Conservation (phyloP, 495 filamentous ascomycete genomes). For the Penicillium parvum region DNA sequence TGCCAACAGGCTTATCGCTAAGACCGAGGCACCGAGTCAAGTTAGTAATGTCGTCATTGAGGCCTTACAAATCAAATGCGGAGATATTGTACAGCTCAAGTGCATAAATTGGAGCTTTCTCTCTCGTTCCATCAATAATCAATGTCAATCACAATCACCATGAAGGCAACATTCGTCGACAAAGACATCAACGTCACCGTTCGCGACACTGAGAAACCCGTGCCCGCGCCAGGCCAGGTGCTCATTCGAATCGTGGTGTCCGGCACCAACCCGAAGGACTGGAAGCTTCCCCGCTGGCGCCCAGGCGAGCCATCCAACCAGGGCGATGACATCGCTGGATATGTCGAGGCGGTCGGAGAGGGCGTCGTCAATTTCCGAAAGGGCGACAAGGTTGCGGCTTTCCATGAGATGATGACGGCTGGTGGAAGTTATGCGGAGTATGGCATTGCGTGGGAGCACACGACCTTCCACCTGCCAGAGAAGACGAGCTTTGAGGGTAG, state of each 20-base stretch:
- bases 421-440: conserved; percentile 68
- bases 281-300: conserved; percentile 49
- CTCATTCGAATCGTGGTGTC: conserved; percentile 66
- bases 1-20: too few relatives aligned
- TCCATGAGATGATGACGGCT: conserved; percentile 56
- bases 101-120: too few relatives aligned
- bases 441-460: conserved; percentile 57
- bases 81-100: neutral
- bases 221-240: conserved; percentile 56
- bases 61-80: neutral
- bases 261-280: conserved; percentile 78
- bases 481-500: conserved; percentile 63
- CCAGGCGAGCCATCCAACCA: conserved; percentile 38
- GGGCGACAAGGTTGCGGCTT: conserved; percentile 67
- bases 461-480: conserved; percentile 65
- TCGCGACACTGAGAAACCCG: conserved; percentile 59
- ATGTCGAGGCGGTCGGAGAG: conserved; percentile 57
- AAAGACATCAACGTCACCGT: conserved; percentile 54
- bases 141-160: neutral
- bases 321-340: conserved; percentile 72
- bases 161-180: conserved; percentile 50
- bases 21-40: too few relatives aligned
- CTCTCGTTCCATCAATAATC: too few relatives aligned
- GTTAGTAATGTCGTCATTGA: neutral
- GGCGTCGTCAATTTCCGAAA: conserved; percentile 58